Evolutionary conservation across 768 basidiomycete species (phyloP), one percentile per base, ranked within the genome.

Genomic region (Phylloporus sp.): DNA sequence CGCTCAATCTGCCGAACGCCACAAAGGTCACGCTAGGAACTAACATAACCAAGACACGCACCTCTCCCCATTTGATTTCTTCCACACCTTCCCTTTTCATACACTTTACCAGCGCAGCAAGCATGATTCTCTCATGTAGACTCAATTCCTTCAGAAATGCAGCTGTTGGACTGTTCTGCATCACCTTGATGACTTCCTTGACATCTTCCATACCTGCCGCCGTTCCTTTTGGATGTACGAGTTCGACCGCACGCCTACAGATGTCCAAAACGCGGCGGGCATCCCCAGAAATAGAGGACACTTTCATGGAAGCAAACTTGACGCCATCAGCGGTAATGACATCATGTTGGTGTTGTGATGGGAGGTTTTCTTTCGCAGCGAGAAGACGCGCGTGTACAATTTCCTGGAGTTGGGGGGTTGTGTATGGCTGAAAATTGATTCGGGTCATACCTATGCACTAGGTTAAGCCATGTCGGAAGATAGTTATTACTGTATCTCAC

Each of bases 371-470:
- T 54, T 79, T 75, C 3, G 84, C 80, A 28, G 79, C 80, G 5
- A 75, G 75, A 47, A 99, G 71, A 5, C 97, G 82, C 0, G 91
- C 83, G n/a, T 82, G 79, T 6, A 97, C 88, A 50, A 99, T 99
- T 58, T 85, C 78, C 58, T 86, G 80, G 2, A 99, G 79, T 62
- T 91, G 92, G 5, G 70, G 67, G 29, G 80, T 85, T 26, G 74
- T 86, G 64, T 97, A 99, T 6, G 97, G 88, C 61, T 87, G 81
- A 71, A 98, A 99, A 59, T 93, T 92, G 58, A 93, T 94, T 29
- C 92, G 82, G 24, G 84, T 81, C 85, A 93, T 92, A 13, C 92
- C 92, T 91, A 57, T 10, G 24, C 12, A 27, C 24, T 24, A 35
- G 5, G 50, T 24, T 32, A 42, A n/a, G 6, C 45, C 15, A 16